phyloP scores from a whole-genome alignment of 768 basidiomycete species.

The Dioszegia hungarica region DNA sequence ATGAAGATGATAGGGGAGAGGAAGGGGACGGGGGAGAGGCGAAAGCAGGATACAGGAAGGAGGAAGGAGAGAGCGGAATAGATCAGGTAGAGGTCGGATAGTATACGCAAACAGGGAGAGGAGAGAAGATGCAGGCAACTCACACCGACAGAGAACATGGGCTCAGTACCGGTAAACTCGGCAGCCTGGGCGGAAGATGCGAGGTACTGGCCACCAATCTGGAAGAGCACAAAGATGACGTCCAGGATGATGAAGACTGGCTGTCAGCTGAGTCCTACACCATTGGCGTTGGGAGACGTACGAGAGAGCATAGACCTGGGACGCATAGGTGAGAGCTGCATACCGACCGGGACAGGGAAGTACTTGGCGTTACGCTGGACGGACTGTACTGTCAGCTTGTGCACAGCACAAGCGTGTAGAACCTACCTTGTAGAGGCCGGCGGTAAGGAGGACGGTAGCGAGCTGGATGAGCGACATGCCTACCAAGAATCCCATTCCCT shows the following conservation, averaged over 20 bases:
- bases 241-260: not conserved
- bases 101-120: not conserved
- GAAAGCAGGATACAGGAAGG: no score
- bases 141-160: constrained; percentile 27
- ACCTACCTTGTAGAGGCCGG: constrained; percentile 24
- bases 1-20: no score
- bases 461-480: constrained; percentile 23
- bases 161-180: constrained; percentile 14
- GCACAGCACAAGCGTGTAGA: not conserved
- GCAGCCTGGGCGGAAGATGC: constrained; percentile 18
- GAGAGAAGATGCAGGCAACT: not conserved
- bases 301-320: constrained; percentile 20
- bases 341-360: constrained; percentile 15
- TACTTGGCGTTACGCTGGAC: constrained; percentile 33
- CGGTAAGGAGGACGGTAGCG: constrained; percentile 34
- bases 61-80: no score
- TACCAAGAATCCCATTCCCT: constrained; percentile 25
- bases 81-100: no score
- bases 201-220: constrained; percentile 29
- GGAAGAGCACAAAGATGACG: constrained; percentile 17
- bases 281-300: not conserved
- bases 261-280: not conserved
- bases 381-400: not conserved
- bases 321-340: constrained; percentile 24
- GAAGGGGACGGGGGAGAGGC: no score